Conservation (phyloP, 148 eudicot species). For the Euryodendron excelsum region DNA sequence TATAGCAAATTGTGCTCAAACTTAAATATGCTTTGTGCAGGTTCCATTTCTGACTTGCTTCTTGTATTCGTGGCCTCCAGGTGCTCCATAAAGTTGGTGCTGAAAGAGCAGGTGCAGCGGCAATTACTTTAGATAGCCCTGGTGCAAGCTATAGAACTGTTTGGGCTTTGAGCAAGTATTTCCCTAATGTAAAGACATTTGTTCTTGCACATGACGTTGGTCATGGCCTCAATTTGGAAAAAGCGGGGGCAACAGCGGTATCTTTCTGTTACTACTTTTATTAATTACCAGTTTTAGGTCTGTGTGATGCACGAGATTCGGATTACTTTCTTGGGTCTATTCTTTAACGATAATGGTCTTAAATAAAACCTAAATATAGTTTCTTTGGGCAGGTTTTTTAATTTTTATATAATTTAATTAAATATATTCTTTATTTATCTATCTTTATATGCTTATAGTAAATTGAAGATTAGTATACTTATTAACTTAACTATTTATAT, state of each 20-base stretch:
- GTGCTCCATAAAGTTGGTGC: slow-evolving; percentile 96
- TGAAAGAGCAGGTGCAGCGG: slow-evolving; percentile 92
- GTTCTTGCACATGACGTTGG: slow-evolving; percentile 96
- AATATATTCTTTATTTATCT: too few species aligned
- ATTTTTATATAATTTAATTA: too few species aligned
- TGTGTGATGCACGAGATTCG: too few species aligned
- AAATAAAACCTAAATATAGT: too few species aligned
- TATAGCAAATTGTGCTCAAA: slow-evolving; percentile 26
- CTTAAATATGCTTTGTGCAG: slow-evolving; percentile 10
- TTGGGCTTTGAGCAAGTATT: slow-evolving; percentile 91
- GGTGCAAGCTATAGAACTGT: slow-evolving; percentile 97
- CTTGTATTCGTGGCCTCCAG: slow-evolving; percentile 31
- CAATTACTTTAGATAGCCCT: slow-evolving; percentile 79
- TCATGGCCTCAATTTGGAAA: slow-evolving; percentile 91
- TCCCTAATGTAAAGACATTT: slow-evolving; percentile 87
- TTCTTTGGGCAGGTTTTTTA: too few species aligned
- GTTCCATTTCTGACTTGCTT: slow-evolving; percentile 20
- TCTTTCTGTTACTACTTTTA: slow-evolving; percentile 8
- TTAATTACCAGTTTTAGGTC: too few species aligned
- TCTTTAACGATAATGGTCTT: too few species aligned
- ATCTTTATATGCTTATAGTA: too few species aligned
- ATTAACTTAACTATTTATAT: too few species aligned
- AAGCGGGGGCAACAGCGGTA: slow-evolving; percentile 99
- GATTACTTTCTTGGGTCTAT: too few species aligned
- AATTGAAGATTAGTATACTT: too few species aligned